A percentile compares a stretch with the other conserved stretches of the same genome.
Conservation (phyloP, 2,329 filamentous ascomycete genomes). For the Aspergillus unguis region DNA sequence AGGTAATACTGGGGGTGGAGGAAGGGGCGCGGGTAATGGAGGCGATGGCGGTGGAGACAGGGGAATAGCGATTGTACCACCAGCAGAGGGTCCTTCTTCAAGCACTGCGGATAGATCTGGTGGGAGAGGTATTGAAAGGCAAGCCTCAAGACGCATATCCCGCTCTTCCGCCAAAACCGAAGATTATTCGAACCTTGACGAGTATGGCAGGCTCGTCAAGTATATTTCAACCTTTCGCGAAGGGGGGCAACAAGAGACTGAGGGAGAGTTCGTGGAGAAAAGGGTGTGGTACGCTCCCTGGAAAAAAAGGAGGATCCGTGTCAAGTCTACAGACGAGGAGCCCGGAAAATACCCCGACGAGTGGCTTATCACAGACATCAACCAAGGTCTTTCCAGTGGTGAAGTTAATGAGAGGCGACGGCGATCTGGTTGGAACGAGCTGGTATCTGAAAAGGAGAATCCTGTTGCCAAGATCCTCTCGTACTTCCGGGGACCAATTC, state of each 20-base stretch:
- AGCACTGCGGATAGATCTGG: background rate
- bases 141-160: constrained; percentile 30
- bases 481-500: constrained; percentile 72
- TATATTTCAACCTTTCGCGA: constrained; percentile 66
- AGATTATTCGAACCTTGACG: constrained; percentile 47
- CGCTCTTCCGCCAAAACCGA: constrained; percentile 31
- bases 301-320: constrained; percentile 35
- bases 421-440: constrained; percentile 67
- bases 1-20: background rate
- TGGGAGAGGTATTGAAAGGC: background rate
- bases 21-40: background rate
- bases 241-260: constrained; percentile 41
- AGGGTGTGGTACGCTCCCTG: constrained; percentile 62
- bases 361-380: constrained; percentile 67
- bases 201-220: constrained; percentile 64
- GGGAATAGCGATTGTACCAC: background rate
- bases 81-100: constrained; percentile 23
- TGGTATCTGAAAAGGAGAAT: constrained; percentile 75
- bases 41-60: background rate
- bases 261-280: constrained; percentile 46
- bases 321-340: constrained; percentile 23
- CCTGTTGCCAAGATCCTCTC: constrained; percentile 68
- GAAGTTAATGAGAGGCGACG: constrained; percentile 63
- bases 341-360: constrained; percentile 56
- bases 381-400: constrained; percentile 55